Percentiles rank a stretch among this genome's conserved stretches.
Evolutionary conservation across 345 rosid genomes (phyloP).

Genomic region (Heritiera littoralis): DNA sequence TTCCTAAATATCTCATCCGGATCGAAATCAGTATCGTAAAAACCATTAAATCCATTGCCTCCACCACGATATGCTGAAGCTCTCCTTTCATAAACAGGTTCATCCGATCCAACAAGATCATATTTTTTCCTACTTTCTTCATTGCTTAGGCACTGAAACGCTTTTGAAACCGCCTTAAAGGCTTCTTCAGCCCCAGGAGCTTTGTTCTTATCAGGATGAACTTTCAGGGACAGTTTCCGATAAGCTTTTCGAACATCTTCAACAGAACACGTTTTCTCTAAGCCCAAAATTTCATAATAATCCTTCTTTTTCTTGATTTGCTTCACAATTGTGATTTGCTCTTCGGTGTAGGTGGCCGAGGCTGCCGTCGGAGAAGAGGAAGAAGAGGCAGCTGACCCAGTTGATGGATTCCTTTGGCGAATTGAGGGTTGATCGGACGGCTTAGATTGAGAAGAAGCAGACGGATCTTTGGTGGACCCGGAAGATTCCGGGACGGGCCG

Average conservation of each 20-base stretch:
- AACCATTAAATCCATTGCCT: conserved; percentile 54
- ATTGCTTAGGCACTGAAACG: conserved; percentile 88
- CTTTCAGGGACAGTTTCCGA: conserved; percentile 82
- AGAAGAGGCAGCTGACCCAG: conserved; percentile 39
- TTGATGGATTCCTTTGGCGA: conserved; percentile 52
- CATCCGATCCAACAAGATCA: conserved; percentile 77
- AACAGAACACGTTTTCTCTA: conserved; percentile 62
- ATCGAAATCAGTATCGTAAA: conserved; percentile 73
- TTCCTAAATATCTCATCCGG: conserved; percentile 92
- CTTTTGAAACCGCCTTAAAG: conserved; percentile 79
- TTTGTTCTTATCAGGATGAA: conserved; percentile 91
- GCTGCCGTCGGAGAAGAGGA: conserved; percentile 23
- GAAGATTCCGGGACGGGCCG: conserved; percentile 18
- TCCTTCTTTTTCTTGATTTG: conserved; percentile 79
- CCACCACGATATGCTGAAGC: conserved; percentile 39
- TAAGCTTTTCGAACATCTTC: conserved; percentile 89
- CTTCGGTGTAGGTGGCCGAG: conserved; percentile 50
- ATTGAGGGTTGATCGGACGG: conserved; percentile 53
- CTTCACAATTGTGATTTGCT: conserved; percentile 73
- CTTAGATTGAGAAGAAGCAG: conserved; percentile 25
- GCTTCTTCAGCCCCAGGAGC: conserved; percentile 97
- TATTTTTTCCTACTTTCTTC: conserved; percentile 69
- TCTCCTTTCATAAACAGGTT: conserved; percentile 55
- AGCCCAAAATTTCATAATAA: conserved; percentile 79
- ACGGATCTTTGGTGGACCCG: conserved; percentile 30